Evolutionary conservation across 352 stramenopile species (phyloP).

Genomic region (Plasmopara viticola): DNA sequence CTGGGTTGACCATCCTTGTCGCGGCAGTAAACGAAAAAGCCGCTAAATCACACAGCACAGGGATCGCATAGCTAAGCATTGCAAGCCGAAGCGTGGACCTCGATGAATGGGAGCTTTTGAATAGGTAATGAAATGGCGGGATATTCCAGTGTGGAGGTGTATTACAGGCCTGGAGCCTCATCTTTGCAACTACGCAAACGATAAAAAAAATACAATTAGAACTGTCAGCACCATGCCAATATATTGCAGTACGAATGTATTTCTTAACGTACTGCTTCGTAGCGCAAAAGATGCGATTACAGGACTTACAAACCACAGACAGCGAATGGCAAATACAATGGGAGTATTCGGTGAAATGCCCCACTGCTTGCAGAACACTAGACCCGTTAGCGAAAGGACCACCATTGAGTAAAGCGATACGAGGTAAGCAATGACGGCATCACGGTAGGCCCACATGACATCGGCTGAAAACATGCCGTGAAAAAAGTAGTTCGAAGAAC

Average conservation of each 20-base stretch:
- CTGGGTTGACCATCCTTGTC: constrained; percentile 83
- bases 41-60: constrained; percentile 73
- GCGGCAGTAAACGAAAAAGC: constrained; percentile 82
- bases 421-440: constrained; percentile 76
- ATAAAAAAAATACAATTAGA: constrained; percentile 6
- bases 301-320: constrained; percentile 73
- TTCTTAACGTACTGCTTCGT: constrained; percentile 47
- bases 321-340: constrained; percentile 46
- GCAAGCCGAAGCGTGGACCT: constrained; percentile 69
- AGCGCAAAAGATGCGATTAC: constrained; percentile 63
- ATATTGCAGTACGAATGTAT: not conserved
- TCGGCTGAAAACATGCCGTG: constrained; percentile 85
- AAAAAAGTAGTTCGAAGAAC: constrained; percentile 82
- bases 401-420: constrained; percentile 75
- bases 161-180: constrained; percentile 68
- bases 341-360: constrained; percentile 42
- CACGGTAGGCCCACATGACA: constrained; percentile 76
- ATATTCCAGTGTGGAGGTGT: constrained; percentile 82
- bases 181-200: constrained; percentile 46
- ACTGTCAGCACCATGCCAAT: too few species aligned
- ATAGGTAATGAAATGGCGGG: constrained; percentile 69
- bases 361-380: constrained; percentile 84
- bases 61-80: constrained; percentile 77
- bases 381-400: constrained; percentile 67
- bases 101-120: constrained; percentile 72